phyloP scores from a whole-genome alignment of 805 yeast species.

The Suhomyces sp. region DNA sequence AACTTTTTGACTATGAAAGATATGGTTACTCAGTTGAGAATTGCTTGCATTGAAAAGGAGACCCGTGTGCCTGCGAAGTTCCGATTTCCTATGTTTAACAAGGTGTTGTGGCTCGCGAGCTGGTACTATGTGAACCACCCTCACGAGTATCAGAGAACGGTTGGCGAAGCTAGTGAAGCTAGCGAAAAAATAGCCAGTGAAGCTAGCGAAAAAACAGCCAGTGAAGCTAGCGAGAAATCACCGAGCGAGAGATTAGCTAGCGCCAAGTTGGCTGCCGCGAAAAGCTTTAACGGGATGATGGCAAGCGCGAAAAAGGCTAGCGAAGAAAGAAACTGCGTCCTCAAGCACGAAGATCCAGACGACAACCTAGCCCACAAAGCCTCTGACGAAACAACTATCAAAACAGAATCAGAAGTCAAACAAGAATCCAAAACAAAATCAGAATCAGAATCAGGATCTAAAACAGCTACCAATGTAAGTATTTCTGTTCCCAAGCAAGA shows the following conservation, averaged over 20 bases:
- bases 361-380: neutral
- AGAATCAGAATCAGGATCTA: no score
- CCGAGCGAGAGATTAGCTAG: neutral
- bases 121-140: slow-evolving; percentile 37
- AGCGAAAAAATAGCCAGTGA: slow-evolving; percentile 18
- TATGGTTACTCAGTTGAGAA: slow-evolving; percentile 58
- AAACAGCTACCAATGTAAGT: neutral
- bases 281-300: neutral
- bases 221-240: neutral
- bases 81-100: slow-evolving; percentile 73
- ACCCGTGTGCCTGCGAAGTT: slow-evolving; percentile 76
- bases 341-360: neutral
- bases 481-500: neutral
- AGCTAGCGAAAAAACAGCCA: slow-evolving; percentile 5
- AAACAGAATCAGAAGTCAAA: no score
- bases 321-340: neutral
- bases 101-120: slow-evolving; percentile 67
- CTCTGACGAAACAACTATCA: neutral
- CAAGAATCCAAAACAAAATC: no score
- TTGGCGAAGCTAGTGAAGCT: neutral
- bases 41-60: slow-evolving; percentile 58
- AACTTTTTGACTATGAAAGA: slow-evolving; percentile 71
- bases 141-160: neutral
- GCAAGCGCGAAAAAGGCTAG: neutral
- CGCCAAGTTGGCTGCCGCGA: neutral